Conservation (phyloP, 108 stramenopile genomes). For the Schizochytrium sp. region DNA sequence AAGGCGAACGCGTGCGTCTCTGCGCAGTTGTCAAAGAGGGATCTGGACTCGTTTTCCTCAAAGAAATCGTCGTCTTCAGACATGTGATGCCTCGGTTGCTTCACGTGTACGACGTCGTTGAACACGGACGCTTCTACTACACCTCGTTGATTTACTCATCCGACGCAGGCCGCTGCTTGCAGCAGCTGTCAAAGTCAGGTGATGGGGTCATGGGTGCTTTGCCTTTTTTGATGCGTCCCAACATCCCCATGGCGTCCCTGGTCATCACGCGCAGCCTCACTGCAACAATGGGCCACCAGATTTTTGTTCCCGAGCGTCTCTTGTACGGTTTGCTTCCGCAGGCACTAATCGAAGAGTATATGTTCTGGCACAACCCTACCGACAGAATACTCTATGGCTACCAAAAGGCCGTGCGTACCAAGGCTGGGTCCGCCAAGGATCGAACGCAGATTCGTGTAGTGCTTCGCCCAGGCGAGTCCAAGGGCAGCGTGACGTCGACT, state of each 20-base stretch:
- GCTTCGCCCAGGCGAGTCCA: neutral
- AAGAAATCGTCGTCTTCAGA: conserved; percentile 23
- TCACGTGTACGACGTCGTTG: conserved; percentile 26
- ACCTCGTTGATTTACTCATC: conserved; percentile 24
- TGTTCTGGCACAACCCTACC: conserved; percentile 91
- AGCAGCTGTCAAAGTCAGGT: neutral
- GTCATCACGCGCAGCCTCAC: conserved; percentile 72
- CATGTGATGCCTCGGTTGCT: neutral
- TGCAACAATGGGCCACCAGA: conserved; percentile 70
- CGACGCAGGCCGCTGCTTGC: neutral
- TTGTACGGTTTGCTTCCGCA: conserved; percentile 81
- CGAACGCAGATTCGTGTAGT: neutral
- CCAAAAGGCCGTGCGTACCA: neutral
- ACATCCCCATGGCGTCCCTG: conserved; percentile 52
- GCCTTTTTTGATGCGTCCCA: neutral
- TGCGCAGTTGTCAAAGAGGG: neutral
- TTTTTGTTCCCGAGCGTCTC: conserved; percentile 70
- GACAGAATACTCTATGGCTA: conserved; percentile 66
- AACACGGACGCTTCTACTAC: conserved; percentile 26
- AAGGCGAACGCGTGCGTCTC: neutral
- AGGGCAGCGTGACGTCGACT: neutral
- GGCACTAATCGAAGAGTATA: conserved; percentile 75
- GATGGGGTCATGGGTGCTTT: conserved; percentile 5
- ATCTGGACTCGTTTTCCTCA: neutral
- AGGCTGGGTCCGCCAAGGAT: neutral